Evolutionary conservation across 129 eudicot genomes (phyloP), one percentile per base, ranked within the genome.

Genomic region (Lonicera japonica): DNA sequence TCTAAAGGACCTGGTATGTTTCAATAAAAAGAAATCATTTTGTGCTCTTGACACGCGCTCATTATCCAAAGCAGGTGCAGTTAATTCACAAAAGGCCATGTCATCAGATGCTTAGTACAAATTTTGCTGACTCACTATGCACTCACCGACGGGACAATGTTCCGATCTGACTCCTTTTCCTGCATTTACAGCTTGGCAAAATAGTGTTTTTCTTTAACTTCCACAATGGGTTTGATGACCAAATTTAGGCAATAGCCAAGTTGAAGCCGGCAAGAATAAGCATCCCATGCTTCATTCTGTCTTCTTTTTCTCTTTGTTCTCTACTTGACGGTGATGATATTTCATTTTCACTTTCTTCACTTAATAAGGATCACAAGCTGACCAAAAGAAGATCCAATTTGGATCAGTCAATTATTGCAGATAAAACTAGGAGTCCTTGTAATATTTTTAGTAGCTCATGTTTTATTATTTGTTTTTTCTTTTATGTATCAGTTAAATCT

Each of bases 51-150:
- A 16, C 55, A 50, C 55, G 55, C 55, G 3, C n/a, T 50, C 19
- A 58, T 19, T 11, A 20, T 21, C 6, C 1, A 50, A 17, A 46
- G 55, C 34, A 66, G 67, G 60, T n/a, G 48, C 59, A 46, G 60
- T 38, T 47, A 56, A 6, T 15, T 34, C 40, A 17, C 11, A 24
- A 39, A 39, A 60, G 34, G 62, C 48, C 21, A 23, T 22, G 25
- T 25, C 53, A 60, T 6, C 25, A 24, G 55, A 53, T 53, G 54
- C 62, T 36, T 25, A 53, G 68, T 70, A 63, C 63, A 70, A 61
- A n/a, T 24, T 29, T n/a, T 70, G 75, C 60, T 4, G 68, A 70
- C 46, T 70, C 68, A 70, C 25, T 55, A 45, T 39, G 61, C 73
- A 70, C 29, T 70, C 54, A 50, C 21, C 22, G 67, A 50, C 54